Conservation (phyloP, 2,329 filamentous ascomycete genomes). For the Fusarium sublunatum region DNA sequence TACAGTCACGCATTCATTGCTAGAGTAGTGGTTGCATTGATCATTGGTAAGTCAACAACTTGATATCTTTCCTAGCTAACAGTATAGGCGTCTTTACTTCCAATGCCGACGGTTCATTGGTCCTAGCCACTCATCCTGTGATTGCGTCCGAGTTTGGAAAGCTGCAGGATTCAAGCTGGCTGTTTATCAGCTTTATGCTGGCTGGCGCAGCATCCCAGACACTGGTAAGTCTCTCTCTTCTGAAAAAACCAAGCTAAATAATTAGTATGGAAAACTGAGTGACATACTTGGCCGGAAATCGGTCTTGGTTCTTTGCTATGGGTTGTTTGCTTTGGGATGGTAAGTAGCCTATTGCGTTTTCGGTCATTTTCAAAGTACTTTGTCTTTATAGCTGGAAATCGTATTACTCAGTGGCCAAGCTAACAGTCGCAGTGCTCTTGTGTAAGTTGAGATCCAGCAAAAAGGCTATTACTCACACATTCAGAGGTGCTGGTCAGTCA, state of each 20-base stretch:
- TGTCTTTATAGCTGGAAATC: neutral
- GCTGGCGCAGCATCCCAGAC: constrained; percentile 49
- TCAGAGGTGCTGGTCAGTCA: constrained; percentile 55
- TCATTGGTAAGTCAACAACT: constrained; percentile 25
- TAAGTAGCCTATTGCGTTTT: constrained; percentile 44
- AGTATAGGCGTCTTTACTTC: constrained; percentile 67
- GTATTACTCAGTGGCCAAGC: neutral
- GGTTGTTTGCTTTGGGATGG: constrained; percentile 50
- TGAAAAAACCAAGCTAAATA: neutral
- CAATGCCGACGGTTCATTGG: constrained; percentile 71
- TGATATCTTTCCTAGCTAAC: neutral
- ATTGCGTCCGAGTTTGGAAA: constrained; percentile 71
- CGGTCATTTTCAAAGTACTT: neutral
- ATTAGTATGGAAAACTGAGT: constrained; percentile 47
- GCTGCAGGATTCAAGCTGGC: constrained; percentile 63
- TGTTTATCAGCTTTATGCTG: constrained; percentile 49
- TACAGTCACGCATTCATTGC: constrained; percentile 36
- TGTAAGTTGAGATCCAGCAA: constrained; percentile 16
- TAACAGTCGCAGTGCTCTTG: constrained; percentile 19
- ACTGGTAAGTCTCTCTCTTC: constrained; percentile 54
- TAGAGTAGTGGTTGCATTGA: constrained; percentile 27
- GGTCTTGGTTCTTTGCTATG: constrained; percentile 45
- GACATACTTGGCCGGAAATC: constrained; percentile 47
- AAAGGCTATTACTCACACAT: neutral
- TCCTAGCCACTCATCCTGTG: constrained; percentile 72